Percentiles rank a stretch among this genome's conserved stretches.
phyloP scores from a whole-genome alignment of 352 stramenopile genomes.

The Hyaloperonospora brassicae region DNA sequence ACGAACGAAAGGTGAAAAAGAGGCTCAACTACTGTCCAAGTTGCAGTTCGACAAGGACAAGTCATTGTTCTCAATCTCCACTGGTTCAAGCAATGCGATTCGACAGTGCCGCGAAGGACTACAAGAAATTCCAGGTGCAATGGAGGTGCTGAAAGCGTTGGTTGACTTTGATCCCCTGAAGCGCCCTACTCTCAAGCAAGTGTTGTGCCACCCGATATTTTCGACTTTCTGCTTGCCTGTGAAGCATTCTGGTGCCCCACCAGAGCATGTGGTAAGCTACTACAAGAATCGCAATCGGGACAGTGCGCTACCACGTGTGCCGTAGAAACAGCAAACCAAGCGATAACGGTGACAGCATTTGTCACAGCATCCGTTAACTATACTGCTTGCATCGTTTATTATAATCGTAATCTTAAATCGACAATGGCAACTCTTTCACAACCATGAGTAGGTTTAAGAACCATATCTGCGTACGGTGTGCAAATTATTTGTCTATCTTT shows the following conservation, averaged over 20 bases:
- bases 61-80: slow-evolving; percentile 40
- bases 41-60: slow-evolving; percentile 38
- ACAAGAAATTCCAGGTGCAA: slow-evolving; percentile 32
- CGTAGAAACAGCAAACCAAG: too few relatives aligned
- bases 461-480: too few relatives aligned
- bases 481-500: too few relatives aligned
- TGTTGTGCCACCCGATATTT: slow-evolving; percentile 59
- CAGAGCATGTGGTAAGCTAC: slow-evolving; percentile 51
- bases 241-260: slow-evolving; percentile 3
- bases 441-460: too few relatives aligned
- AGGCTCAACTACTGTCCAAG: slow-evolving; percentile 8
- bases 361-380: too few relatives aligned
- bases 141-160: slow-evolving; percentile 40
- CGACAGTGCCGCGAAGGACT: slow-evolving; percentile 44
- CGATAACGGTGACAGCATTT: too few relatives aligned
- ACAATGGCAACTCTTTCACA: too few relatives aligned
- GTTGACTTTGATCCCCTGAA: slow-evolving; percentile 54
- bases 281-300: slow-evolving; percentile 26
- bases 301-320: too few relatives aligned
- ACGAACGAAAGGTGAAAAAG: slow-evolving; percentile 13
- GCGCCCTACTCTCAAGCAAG: slow-evolving; percentile 59
- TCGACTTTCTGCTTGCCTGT: slow-evolving; percentile 21
- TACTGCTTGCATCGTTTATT: too few relatives aligned
- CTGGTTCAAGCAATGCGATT: slow-evolving; percentile 44
- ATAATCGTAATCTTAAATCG: too few relatives aligned